A percentile compares a stretch with the other conserved stretches of the same genome.
phyloP scores from a whole-genome alignment of 441 rosid genomes.

The Gossypium aridum region DNA sequence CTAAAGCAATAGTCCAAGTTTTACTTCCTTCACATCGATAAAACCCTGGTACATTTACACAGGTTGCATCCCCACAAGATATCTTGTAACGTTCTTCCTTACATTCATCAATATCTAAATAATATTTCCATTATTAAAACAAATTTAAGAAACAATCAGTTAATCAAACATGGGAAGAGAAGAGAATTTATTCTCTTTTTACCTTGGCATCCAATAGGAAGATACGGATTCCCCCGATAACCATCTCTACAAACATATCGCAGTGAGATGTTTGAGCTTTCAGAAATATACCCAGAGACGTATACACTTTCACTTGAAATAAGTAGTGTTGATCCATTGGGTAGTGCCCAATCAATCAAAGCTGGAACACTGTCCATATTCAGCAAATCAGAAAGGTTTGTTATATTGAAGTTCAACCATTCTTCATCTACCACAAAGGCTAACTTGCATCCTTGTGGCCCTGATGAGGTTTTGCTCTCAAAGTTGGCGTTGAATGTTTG shows the following conservation, averaged over 20 bases:
- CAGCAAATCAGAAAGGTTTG: neutral
- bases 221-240: slow-evolving; percentile 25
- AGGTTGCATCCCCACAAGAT: neutral
- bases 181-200: neutral
- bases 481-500: neutral
- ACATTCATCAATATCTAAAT: slow-evolving; percentile 22
- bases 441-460: neutral
- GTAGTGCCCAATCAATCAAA: neutral
- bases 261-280: neutral
- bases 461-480: neutral
- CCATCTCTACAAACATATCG: slow-evolving; percentile 9
- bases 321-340: no score
- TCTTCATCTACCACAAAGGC: slow-evolving; percentile 18
- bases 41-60: slow-evolving; percentile 8
- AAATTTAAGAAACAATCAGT: no score
- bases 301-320: no score
- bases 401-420: slow-evolving; percentile 1
- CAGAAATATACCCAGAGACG: neutral
- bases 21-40: neutral
- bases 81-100: no score
- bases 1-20: neutral
- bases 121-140: neutral
- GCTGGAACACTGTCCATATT: slow-evolving; percentile 3
- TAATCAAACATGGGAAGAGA: no score
- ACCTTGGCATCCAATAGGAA: slow-evolving; percentile 21